Evolutionary conservation across 176 grass and related monocot genomes (phyloP).

Genomic region (Carex scoparia): DNA sequence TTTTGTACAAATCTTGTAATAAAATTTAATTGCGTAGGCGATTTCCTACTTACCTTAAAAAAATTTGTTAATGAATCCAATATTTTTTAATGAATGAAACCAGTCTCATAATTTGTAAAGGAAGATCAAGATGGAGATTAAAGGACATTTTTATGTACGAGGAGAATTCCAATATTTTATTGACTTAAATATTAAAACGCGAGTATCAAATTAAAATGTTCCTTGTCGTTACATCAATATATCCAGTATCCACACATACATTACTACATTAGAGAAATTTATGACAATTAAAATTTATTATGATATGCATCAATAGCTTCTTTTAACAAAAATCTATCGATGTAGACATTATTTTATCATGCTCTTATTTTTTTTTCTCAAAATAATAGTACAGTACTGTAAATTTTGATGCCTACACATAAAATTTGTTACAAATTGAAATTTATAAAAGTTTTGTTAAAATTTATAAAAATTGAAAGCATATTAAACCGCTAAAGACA

Average conservation of each 20-base stretch:
- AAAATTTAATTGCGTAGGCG: background rate
- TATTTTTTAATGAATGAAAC: background rate
- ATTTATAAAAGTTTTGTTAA: background rate
- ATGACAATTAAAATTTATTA: background rate
- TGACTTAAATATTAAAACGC: too few relatives aligned
- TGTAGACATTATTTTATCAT: background rate
- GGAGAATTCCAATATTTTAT: background rate
- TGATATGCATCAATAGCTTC: background rate
- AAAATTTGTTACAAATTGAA: background rate
- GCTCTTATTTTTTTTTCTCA: background rate
- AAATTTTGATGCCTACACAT: background rate
- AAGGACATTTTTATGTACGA: background rate
- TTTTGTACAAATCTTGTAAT: background rate
- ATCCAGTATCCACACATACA: background rate
- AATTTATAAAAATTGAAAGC: background rate
- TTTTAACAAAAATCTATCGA: background rate
- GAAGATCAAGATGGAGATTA: background rate
- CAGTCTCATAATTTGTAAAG: background rate
- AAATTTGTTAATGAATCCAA: background rate
- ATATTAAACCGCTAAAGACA: background rate
- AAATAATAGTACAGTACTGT: too few relatives aligned
- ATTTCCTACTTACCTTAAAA: background rate
- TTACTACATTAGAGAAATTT: background rate
- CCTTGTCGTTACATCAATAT: background rate
- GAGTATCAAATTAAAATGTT: background rate